phyloP scores from a whole-genome alignment of 2,329 filamentous ascomycete genomes.

The Ophiostoma australiae region DNA sequence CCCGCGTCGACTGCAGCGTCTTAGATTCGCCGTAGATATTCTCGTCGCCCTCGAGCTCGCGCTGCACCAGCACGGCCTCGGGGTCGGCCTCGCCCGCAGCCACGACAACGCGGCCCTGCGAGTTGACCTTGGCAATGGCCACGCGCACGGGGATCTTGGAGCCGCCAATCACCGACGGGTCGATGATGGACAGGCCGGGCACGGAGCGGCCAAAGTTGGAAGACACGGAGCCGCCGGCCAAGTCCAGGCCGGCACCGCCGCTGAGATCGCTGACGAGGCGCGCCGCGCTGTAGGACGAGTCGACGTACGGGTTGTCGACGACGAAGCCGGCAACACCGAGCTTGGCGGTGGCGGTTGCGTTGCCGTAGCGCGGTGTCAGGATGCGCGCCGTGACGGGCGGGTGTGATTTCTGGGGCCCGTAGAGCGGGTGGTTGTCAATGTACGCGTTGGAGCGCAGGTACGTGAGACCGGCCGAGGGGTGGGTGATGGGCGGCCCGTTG shows the following conservation, averaged over 20 bases:
- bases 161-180: constrained; percentile 48
- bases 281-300: constrained; percentile 40
- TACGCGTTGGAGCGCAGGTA: constrained; percentile 54
- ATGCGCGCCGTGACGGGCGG: constrained; percentile 49
- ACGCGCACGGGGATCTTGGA: constrained; percentile 51
- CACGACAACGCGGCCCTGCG: constrained; percentile 47
- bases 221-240: background rate
- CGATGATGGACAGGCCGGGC: constrained; percentile 39
- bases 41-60: constrained; percentile 41
- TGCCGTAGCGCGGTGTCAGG: constrained; percentile 40
- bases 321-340: constrained; percentile 55
- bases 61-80: constrained; percentile 42
- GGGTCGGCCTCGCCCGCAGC: constrained; percentile 38
- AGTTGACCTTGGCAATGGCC: constrained; percentile 42
- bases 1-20: constrained; percentile 30
- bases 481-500: constrained; percentile 54
- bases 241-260: background rate
- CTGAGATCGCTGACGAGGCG: constrained; percentile 13
- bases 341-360: constrained; percentile 36
- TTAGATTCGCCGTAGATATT: constrained; percentile 34
- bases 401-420: constrained; percentile 52
- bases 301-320: constrained; percentile 39
- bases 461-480: constrained; percentile 59
- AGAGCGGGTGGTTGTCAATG: constrained; percentile 56
- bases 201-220: constrained; percentile 23